Evolutionary conservation across 164 flowering plant genomes (phyloP), one percentile per base, ranked within the genome.

Genomic region (Liriodendron chinense): DNA sequence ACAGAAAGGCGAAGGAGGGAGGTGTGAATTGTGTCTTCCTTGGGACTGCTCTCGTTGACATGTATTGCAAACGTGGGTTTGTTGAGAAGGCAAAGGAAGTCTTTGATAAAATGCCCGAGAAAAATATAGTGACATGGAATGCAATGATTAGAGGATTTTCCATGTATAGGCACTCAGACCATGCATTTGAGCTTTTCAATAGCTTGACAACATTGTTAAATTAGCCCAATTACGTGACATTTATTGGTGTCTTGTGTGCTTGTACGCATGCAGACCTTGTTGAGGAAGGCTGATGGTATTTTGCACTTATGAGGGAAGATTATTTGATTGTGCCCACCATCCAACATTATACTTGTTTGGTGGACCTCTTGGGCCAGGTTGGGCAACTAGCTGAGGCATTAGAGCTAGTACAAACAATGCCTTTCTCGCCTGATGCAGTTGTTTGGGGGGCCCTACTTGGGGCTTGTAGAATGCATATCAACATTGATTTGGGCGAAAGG

Each of bases 361-460:
- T 75, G 47, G 68, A 69, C 50, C 78, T 75, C 12, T 22, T 75
- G 23, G 78, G 73, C 16, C 68, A 73, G 5, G 78, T 73, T 12
- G 78, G 78, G 4, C 73, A 0, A 69, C n/a, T 75, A 9, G 49
- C 16, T 4, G 28, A 68, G n/a, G 73, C 73, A 28, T 12, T 69
- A 13, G 68, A 75, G 22, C 12, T 75, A 26, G 56, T 75, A 43
- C 43, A 68, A 21, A 26, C 49, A 2, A 75, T 75, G 77, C 77
- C 72, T 24, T 24, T 68, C 20, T 7, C 10, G 4, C 72, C 66
- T 48, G 73, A 75, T 16, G 72, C 57, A 6, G 78, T 69, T 14
- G 47, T 75, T 8, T 75, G 68, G 78, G 78, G 73, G n/a, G 21
- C 78, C 22, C 69, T 75, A 20, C 72, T 75, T 9, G 78, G 68